Base-by-base conservation (phyloP, 1,284 basidiomycete species). In the Rhodotorula sp. region DNA sequence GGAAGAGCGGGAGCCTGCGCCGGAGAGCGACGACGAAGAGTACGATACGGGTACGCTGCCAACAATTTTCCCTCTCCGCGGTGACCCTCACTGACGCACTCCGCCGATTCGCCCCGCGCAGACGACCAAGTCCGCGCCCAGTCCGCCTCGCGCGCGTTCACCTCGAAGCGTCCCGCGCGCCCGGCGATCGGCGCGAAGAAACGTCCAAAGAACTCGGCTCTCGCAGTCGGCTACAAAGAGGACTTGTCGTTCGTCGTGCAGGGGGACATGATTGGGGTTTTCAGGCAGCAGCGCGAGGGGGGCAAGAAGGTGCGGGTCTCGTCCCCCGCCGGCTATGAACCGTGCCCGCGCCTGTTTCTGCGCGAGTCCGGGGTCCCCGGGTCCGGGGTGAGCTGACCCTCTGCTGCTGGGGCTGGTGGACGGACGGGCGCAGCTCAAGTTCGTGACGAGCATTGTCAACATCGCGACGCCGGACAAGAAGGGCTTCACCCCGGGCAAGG, bases 241-340 rank as follows among this genome's bases (percentile, higher is more conserved):
- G 93, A 97, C 78, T 55, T 77, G 50, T 94, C 95, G 18, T 98
- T 95, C 77, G 95, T 99, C 68, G 89, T 94, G 30, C 89, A 96
- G 53, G 95, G 94, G 50, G 90, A 90, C 81, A 94, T 91, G 81
- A 97, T 99, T 72, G 96, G 96, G 26, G 93, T 98, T n/a, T 99
- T 99, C 83, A 88, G 87, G 73, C 79, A 86, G 87, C 11, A 86
- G 85, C 48, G 65, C 37, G 89, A 91, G 66, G 86, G 70, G 2
- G 74, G 74, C n/a, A 77, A 77, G 67, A 76, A 76, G 69, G 69
- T 73, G 16, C 46, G n/a, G n/a, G 68, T 64, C 64, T 10, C 52
- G 30, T n/a, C 18, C 22, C n/a, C 5, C 31, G 16, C n/a, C 47
- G 20, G 34, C 34, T 34, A n/a, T n/a, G 34, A 34, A 10, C 10